Percentiles rank a stretch among this genome's conserved stretches.
Conservation (phyloP, 305 asterid species). For the Fraxinus latifolia region DNA sequence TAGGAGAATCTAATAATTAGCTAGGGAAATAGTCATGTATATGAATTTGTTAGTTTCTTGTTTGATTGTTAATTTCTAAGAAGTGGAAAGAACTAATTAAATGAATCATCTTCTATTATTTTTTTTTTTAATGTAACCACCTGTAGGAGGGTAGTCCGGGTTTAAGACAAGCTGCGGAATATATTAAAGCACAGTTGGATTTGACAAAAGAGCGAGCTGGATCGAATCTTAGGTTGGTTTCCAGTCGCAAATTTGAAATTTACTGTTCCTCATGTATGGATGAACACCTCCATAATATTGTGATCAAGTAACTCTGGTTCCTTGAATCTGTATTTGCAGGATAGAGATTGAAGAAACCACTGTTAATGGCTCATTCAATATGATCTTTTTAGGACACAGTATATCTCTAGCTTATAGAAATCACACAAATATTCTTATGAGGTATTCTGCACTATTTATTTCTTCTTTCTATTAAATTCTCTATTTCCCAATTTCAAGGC, state of each 20-base stretch:
- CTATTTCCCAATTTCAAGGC: not conserved
- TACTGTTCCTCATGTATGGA: not conserved
- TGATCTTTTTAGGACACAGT: conserved; percentile 75
- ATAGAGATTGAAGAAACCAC: conserved; percentile 85
- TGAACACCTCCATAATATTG: conserved; percentile 3
- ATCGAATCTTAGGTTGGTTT: conserved; percentile 56
- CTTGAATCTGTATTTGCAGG: conserved; percentile 49
- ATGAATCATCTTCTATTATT: not conserved
- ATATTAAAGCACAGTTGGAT: conserved; percentile 72
- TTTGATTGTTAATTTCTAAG: not conserved
- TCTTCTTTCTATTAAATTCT: conserved; percentile 9
- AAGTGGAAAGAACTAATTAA: not conserved
- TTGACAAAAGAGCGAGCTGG: conserved; percentile 78
- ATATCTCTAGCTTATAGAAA: conserved; percentile 76
- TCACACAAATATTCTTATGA: conserved; percentile 80
- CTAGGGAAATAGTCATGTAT: not conserved
- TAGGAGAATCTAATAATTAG: not conserved
- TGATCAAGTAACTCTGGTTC: conserved; percentile 17
- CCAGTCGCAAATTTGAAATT: not conserved
- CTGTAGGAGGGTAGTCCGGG: conserved; percentile 88
- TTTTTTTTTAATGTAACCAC: conserved; percentile 14
- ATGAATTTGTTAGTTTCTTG: not conserved
- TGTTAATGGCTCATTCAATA: conserved; percentile 86
- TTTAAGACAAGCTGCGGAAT: conserved; percentile 71
- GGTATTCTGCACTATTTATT: conserved; percentile 41